A percentile compares a stretch with the other conserved stretches of the same genome.
These are phyloP conservation scores for Penicillium sp. DNA, from an alignment of 2,329 filamentous ascomycete genomes.

Conservation along the genomic window DNA sequence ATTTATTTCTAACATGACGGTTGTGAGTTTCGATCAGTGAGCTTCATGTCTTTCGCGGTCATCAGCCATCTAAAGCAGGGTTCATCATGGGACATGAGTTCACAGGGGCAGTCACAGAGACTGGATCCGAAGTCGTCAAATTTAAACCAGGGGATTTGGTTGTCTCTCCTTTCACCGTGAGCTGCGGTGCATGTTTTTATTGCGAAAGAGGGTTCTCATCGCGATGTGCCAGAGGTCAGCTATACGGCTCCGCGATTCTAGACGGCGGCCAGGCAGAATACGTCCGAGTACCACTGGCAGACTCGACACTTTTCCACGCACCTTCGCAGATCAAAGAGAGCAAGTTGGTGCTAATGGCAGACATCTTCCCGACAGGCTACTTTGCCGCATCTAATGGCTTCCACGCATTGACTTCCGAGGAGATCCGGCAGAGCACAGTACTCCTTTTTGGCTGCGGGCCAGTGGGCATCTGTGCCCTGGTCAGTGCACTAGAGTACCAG, in stretches of 20 bases:
- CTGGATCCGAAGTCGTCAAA: conserved; percentile 50
- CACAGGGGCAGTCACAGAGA: conserved; percentile 69
- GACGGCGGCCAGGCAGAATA: not conserved
- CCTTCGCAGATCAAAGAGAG: not conserved
- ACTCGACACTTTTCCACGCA: not conserved
- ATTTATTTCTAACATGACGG: not conserved
- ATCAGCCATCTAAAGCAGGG: conserved; percentile 65
- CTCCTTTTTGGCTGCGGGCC: conserved; percentile 81
- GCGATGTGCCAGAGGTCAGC: not conserved
- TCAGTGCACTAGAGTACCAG: conserved; percentile 69
- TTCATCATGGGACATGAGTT: conserved; percentile 79
- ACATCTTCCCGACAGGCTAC: conserved; percentile 82
- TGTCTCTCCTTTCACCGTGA: not conserved
- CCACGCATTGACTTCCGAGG: conserved; percentile 54
- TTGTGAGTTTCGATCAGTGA: conserved; percentile 54
- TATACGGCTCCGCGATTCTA: not conserved
- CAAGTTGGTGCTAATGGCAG: conserved; percentile 63
- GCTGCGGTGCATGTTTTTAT: not conserved
- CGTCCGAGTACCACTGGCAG: not conserved
- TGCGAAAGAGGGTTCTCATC: not conserved
- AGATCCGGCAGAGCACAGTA: conserved; percentile 47
- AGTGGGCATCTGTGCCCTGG: conserved; percentile 78
- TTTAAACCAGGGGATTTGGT: not conserved
- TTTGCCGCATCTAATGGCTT: conserved; percentile 78
- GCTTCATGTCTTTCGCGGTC: conserved; percentile 80